Evolutionary conservation across 345 rosid species (phyloP), one percentile per base, ranked within the genome.

Genomic region (Sonneratia alba): DNA sequence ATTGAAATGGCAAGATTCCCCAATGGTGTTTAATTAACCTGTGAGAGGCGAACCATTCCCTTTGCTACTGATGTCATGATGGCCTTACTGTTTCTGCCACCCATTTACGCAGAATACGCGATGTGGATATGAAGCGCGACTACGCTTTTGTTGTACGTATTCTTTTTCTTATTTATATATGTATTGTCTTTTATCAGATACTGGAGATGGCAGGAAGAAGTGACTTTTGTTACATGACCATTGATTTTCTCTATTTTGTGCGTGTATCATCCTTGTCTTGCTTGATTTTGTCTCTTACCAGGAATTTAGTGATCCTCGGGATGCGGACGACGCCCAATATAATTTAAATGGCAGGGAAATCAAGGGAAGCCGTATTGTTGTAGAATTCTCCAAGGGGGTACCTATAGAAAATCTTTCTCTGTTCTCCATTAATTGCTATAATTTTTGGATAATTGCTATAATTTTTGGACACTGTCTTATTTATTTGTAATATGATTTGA

Each of bases 71-170:
- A 84, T 86, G 89, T 89, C 87, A 83, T 84, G 97, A 89, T 89
- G 98, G 94, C 96, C 97, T 91, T 93, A 87, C 85, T 94, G 83
- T 94, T 91, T 94, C 87, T 94, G 96, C 91, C 85, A 88, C 85
- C 89, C 83, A 76, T 91, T 94, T 90, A 77, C 95, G 86, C 97
- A 94, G 98, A 94, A 83, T 91, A 73, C 96, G 97, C 67, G 91
- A 90, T 83, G 97, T 93, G 94, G 98, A 93, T 87, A 89, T 93
- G 97, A 93, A 93, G 98, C 96, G 94, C 63, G 97, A 94, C 86
- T 94, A 85, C 67, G 97, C 98, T 76, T 94, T 94, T 85, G 96
- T 94, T 85, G 98, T 94, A 94, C 75, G 96, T 88, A 77, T 34
- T 47, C 77, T 68, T 57, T 73, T 15, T 42, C 48, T 51, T 19